Base-by-base conservation (phyloP, 2,329 filamentous ascomycete genomes). In the Teratosphaeria nubilosa region DNA sequence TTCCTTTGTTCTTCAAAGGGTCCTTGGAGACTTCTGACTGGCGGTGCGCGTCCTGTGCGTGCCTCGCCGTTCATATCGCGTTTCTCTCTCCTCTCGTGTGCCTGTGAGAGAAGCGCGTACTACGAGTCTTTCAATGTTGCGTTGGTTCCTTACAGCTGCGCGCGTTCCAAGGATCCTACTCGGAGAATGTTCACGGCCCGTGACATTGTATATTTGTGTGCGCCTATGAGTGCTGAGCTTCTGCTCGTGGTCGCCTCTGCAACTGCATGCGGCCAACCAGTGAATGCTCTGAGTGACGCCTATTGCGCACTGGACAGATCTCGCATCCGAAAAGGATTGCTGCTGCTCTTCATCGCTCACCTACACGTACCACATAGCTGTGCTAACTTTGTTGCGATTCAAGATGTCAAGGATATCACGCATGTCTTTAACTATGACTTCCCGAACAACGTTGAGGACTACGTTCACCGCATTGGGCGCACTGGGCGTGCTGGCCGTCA, bases 361-460 rank as follows among this genome's bases (percentile, higher is more conserved):
- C 66, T 75, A 84, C 51, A 53, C 84, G 90, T 95, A 95, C 95
- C 88, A 54, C 58, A 58, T 57, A 50, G 54, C 53, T 56, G 58
- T 64, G 70, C 68, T 70, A 67, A 71, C 68, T 64, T 65, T 84
- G 76, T 74, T 79, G 75, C 80, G 76, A 80, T 72, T 78, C 74
- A 96, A 97, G 94, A 99, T 88, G 94, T 99, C 82, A 92, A 91
- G 80, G 95, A 99, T 84, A 99, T 99, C 81, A 97, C 94, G 79
- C 94, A 99, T 81, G 94, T 99, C 79, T 84, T 99, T 80, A 97
- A 97, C 86, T 96, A 97, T 89, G 94, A 97, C 77, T 97, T 97
- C 78, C 92, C 92, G 76, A 97, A 97, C 82, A 97, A 86, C 74
- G 85, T 83, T 69, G 83, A 86, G 74, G 83, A 86, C 70, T 86